Evolutionary conservation across 1,139 yeast species (phyloP), one percentile per base, ranked within the genome.

Genomic region (Sugiyamaella xylanicola): DNA sequence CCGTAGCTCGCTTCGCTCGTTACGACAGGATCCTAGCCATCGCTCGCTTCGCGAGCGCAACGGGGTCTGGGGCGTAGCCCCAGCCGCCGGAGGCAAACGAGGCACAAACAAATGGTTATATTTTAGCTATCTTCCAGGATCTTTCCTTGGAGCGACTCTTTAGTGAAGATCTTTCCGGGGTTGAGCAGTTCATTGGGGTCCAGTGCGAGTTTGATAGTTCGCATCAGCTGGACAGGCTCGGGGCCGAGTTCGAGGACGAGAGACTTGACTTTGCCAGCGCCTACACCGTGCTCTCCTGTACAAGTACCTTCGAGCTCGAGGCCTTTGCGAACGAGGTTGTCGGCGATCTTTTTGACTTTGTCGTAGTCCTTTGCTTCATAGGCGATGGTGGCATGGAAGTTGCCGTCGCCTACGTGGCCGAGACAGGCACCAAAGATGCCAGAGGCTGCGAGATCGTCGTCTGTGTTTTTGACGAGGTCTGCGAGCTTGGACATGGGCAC

Each of bases 391-490:
- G 92, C 86, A 67, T 91, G 97, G 77, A 88, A 89, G 68, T 91
- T 91, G 51, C 96, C 95, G 67, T 89, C 96, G 9, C 96, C 96
- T 11, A 89, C 95, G 68, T 91, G 97, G 86, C 96, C 60, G 83
- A 84, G 56, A 80, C 78, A 16, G 84, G 83, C 56, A 81, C 82
- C 60, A 77, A 69, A 65, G 69, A 77, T 69, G 0, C 90, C 89
- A 2, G 86, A 79, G 2, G 73, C 66, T 32, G 74, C 77, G 64
- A 88, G 80, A 60, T 86, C 82, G 19, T 73, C 69, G 63, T 86
- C 78, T 4, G 91, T 82, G 52, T 79, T 77, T 46, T 76, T 75
- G 47, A 89, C 76, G 4, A 87, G 85, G 1, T 78, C 74, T 2
- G 90, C 80, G 46, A 89, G 75, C 62, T 77, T 80, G 0, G 95